These are phyloP conservation scores for Trebouxia sp. DNA, from an alignment of 139 green algal species.

Conservation along the genomic window DNA sequence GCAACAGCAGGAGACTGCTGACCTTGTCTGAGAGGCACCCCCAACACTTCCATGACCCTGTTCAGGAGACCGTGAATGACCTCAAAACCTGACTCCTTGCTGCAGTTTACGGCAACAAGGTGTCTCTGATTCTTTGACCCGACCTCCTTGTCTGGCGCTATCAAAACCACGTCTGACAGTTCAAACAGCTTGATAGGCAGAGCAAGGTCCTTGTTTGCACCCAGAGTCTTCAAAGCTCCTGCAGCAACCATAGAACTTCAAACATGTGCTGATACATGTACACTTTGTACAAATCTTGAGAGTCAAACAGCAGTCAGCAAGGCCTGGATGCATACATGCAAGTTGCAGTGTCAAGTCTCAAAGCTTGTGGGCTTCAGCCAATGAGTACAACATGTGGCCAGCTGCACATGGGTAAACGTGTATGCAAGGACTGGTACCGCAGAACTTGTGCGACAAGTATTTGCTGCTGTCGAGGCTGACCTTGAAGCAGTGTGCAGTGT, in stretches of 20 bases:
- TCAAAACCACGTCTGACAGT: conserved; percentile 82
- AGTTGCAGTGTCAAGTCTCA: too few relatives aligned
- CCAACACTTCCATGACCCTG: conserved; percentile 92
- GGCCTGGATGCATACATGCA: background rate
- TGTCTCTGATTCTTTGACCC: conserved; percentile 89
- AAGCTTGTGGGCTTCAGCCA: too few relatives aligned
- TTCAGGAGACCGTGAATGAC: conserved; percentile 96
- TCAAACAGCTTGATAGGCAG: conserved; percentile 96
- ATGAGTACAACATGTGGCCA: too few relatives aligned
- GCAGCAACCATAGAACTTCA: conserved; percentile 49
- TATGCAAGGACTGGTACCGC: too few relatives aligned
- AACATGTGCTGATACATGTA: conserved; percentile 44
- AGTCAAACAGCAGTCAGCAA: background rate
- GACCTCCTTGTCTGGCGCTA: conserved; percentile 54
- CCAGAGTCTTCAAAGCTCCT: conserved; percentile 93
- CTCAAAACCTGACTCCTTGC: conserved; percentile 87
- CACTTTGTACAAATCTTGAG: too few relatives aligned
- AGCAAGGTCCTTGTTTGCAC: conserved; percentile 88
- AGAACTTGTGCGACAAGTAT: too few relatives aligned
- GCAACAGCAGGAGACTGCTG: background rate
- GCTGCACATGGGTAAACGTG: too few relatives aligned
- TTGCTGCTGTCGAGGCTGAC: too few relatives aligned
- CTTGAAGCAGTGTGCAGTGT: too few relatives aligned
- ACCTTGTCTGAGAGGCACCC: conserved; percentile 62
- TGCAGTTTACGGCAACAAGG: conserved; percentile 86